Evolutionary conservation across 2,329 filamentous ascomycete species (phyloP).

Genomic region (Pyrenochaeta sp.): DNA sequence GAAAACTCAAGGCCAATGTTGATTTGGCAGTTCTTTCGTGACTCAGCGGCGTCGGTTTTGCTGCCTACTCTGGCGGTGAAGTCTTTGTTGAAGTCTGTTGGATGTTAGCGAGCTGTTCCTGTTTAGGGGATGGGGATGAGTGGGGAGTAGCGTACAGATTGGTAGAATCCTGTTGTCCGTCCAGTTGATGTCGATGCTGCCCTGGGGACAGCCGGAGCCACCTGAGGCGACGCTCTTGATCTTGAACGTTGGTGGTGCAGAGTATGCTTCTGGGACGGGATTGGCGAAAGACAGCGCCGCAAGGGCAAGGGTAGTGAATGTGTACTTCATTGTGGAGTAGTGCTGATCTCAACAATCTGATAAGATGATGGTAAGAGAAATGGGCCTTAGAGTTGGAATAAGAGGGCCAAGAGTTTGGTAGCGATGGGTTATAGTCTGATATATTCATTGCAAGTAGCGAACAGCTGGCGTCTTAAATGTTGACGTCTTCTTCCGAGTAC

Average conservation of each 20-base stretch:
- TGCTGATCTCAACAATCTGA: conserved; percentile 2
- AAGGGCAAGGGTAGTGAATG: conserved; percentile 32
- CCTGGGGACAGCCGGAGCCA: conserved; percentile 48
- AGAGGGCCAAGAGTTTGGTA: not conserved
- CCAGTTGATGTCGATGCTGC: conserved; percentile 45
- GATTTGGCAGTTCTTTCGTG: conserved; percentile 51
- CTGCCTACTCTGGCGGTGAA: conserved; percentile 45
- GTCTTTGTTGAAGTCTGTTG: conserved; percentile 38
- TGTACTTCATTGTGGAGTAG: conserved; percentile 35
- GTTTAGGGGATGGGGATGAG: not conserved
- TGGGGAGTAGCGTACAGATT: conserved; percentile 33
- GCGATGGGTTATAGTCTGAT: conserved; percentile 8
- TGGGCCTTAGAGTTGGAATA: not conserved
- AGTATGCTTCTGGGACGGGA: conserved; percentile 21
- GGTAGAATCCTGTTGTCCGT: conserved; percentile 41
- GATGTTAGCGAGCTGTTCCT: conserved; percentile 2
- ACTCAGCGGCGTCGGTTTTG: conserved; percentile 30
- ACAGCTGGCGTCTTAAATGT: conserved; percentile 34
- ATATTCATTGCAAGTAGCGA: conserved; percentile 24
- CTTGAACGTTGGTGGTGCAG: conserved; percentile 39
- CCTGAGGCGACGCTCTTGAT: conserved; percentile 42
- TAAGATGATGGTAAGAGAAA: not conserved
- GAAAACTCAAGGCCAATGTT: conserved; percentile 44
- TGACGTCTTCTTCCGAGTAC: conserved; percentile 30
- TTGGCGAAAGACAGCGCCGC: conserved; percentile 31